Evolutionary conservation across 1,284 basidiomycete species (phyloP), one percentile per base, ranked within the genome.

Genomic region (Ganoderma boninense): DNA sequence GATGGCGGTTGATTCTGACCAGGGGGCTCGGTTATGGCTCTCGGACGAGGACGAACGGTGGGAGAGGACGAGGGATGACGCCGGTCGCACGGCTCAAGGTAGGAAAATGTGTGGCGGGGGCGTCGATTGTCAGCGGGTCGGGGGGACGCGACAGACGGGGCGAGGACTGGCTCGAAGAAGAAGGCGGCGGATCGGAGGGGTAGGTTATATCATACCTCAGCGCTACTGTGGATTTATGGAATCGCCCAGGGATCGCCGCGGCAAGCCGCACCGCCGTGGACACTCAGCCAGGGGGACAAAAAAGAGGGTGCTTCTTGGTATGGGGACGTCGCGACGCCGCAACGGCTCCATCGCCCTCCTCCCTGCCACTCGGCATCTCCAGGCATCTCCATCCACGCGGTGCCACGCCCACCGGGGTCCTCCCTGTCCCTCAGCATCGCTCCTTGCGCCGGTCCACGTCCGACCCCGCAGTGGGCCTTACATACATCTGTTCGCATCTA

Each of bases 241-340:
- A 66, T 57, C 14, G 56, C 49, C 49, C 49, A 52, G 49, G 49
- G 49, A 52, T 52, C 23, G 49, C 62, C 64, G 66, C 66, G 65
- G 71, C 66, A 70, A 60, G 69, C 62, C 60, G 66, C 59, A 61
- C 72, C 32, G 72, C 70, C 70, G 72, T 71, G 72, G 69, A 64
- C 49, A 62, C 52, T 62, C 10, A 52, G 59, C 68, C 66, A 64
- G 72, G 72, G 72, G 73, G 62, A 65, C 70, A 65, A 74, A 74
- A 72, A 72, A 56, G 69, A 70, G 73, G 73, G 73, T 74, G 60
- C 73, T 71, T 74, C 71, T 74, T 66, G 49, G 64, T 63, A 70
- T 69, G 69, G 68, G 71, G 73, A 61, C 67, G 64, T 74, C 70
- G 73, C 70, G 68, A 71, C 72, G 66, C 70, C 70, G 70, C 71